phyloP scores from a whole-genome alignment of 371 early-diverging fungal species.

The Mucor lusitanicus region DNA sequence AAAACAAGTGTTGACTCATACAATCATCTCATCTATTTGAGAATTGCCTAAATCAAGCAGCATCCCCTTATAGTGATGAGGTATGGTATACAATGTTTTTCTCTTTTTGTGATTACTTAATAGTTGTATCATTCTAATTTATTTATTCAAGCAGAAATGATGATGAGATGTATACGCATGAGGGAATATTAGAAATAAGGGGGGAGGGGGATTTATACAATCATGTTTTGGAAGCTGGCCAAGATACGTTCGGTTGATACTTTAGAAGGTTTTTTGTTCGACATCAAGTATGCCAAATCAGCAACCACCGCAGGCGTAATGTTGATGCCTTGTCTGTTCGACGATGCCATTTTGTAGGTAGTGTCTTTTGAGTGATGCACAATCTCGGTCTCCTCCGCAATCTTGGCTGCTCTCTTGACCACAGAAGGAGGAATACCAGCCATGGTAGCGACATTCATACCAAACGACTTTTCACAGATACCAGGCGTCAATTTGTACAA shows the following conservation, averaged over 20 bases:
- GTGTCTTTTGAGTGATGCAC: constrained; percentile 41
- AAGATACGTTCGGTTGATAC: constrained; percentile 7
- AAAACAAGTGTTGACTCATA: neutral
- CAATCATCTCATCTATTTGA: constrained; percentile 2
- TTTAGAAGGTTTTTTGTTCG: neutral
- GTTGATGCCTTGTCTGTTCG: neutral
- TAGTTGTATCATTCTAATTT: neutral
- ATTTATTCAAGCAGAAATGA: neutral
- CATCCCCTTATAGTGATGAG: constrained; percentile 1
- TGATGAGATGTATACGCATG: neutral
- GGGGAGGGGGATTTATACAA: neutral
- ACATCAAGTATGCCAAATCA: constrained; percentile 17
- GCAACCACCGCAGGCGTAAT: constrained; percentile 19
- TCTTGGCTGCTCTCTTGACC: constrained; percentile 63
- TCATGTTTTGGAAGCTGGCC: constrained; percentile 13
- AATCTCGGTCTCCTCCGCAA: constrained; percentile 76
- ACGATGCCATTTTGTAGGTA: constrained; percentile 16
- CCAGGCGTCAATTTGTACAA: constrained; percentile 91
- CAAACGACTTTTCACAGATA: constrained; percentile 79
- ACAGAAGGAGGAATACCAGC: constrained; percentile 85
- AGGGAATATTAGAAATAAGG: neutral
- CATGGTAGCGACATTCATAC: constrained; percentile 96
- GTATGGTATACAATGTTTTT: neutral
- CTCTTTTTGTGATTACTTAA: neutral
- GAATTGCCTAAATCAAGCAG: neutral